A percentile compares a stretch with the other conserved stretches of the same genome.
Conservation (phyloP, 163 green algal species). For the Smithsoniella earleae region DNA sequence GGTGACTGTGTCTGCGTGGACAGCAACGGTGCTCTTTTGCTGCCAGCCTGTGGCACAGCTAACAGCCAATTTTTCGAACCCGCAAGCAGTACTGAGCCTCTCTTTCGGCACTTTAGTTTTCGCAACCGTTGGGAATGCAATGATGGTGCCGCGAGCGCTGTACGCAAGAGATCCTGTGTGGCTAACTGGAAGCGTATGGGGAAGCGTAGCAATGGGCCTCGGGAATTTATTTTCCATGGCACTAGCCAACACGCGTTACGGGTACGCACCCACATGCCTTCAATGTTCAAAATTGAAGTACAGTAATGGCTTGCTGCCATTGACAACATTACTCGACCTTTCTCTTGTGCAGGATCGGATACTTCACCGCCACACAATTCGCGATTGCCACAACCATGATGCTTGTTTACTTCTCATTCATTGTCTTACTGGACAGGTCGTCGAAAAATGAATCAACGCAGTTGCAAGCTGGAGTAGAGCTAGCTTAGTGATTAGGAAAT, state of each 20-base stretch:
- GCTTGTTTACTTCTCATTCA: background rate
- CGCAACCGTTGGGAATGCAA: slow-evolving; percentile 66
- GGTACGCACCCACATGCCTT: slow-evolving; percentile 7
- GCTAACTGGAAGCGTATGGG: slow-evolving; percentile 61
- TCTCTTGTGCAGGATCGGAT: slow-evolving; percentile 19
- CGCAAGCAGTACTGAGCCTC: slow-evolving; percentile 54
- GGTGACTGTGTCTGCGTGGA: slow-evolving; percentile 51
- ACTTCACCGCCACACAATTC: background rate
- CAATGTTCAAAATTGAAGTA: background rate
- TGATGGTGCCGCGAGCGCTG: slow-evolving; percentile 83
- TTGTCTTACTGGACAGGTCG: background rate
- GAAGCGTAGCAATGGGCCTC: slow-evolving; percentile 50
- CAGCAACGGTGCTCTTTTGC: slow-evolving; percentile 66
- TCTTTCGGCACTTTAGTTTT: slow-evolving; percentile 68
- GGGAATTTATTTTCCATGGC: slow-evolving; percentile 60
- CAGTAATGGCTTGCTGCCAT: background rate
- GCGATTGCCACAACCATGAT: background rate
- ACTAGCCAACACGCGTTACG: background rate
- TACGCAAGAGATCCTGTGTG: slow-evolving; percentile 70
- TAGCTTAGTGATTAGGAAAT: too few relatives aligned
- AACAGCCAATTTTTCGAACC: slow-evolving; percentile 39
- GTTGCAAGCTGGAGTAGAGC: too few relatives aligned
- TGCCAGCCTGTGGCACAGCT: slow-evolving; percentile 59
- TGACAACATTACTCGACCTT: background rate
- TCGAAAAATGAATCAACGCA: too few relatives aligned